Conservation (phyloP, 75 land plant species). For the Cunninghamia lanceolata region DNA sequence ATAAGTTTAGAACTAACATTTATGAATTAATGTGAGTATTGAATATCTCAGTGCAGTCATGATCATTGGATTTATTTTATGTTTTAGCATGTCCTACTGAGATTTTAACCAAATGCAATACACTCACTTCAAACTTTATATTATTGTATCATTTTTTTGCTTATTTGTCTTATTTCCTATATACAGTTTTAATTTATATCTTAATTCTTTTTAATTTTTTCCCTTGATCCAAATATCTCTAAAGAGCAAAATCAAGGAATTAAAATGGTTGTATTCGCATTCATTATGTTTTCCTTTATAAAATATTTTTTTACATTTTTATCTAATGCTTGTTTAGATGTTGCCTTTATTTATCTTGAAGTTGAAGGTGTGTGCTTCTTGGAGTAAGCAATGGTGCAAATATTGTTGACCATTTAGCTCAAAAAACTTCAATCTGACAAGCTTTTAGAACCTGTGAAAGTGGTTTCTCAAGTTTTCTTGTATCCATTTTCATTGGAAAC, state of each 20-base stretch:
- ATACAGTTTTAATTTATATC: not conserved
- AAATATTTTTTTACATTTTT: not conserved
- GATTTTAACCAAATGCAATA: not conserved
- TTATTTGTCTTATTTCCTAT: not conserved
- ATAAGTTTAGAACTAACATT: too few relatives aligned
- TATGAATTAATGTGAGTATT: not conserved
- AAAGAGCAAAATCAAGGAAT: too few relatives aligned
- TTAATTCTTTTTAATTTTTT: too few relatives aligned
- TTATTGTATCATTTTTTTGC: not conserved
- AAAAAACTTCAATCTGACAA: conserved; percentile 57
- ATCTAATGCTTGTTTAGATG: not conserved
- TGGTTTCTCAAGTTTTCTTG: conserved; percentile 80
- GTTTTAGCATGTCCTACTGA: not conserved
- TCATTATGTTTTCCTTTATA: too few relatives aligned
- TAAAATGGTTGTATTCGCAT: too few relatives aligned
- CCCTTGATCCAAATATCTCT: too few relatives aligned
- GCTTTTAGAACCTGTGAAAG: conserved; percentile 69
- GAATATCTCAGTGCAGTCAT: not conserved
- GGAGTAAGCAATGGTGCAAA: conserved; percentile 88
- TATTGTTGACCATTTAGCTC: conserved; percentile 78
- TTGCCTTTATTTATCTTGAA: not conserved
- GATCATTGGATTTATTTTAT: not conserved
- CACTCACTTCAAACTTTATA: not conserved
- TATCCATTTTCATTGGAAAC: conserved; percentile 76
- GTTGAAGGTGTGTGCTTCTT: conserved; percentile 75